Conservation (phyloP, 345 rosid genomes). For the Lepidium didymum region DNA sequence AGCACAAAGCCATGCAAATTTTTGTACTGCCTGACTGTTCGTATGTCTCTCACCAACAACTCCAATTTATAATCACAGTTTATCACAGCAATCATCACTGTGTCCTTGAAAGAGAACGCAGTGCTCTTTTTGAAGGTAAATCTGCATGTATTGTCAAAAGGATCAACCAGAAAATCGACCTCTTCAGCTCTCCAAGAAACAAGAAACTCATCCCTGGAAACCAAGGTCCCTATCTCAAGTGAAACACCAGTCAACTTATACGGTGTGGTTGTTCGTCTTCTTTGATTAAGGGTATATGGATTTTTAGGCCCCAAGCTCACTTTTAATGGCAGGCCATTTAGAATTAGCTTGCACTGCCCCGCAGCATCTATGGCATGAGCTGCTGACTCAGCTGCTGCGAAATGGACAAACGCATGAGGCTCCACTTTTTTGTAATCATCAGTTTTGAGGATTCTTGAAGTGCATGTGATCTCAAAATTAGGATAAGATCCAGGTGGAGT, state of each 20-base stretch:
- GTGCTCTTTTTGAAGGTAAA: slow-evolving; percentile 61
- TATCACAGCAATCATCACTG: slow-evolving; percentile 40
- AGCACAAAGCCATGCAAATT: slow-evolving; percentile 35
- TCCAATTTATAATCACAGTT: slow-evolving; percentile 82
- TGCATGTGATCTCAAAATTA: slow-evolving; percentile 35
- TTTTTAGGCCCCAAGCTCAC: slow-evolving; percentile 71
- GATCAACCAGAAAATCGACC: slow-evolving; percentile 71
- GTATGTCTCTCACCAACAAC: slow-evolving; percentile 67
- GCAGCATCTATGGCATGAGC: slow-evolving; percentile 45
- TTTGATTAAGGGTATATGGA: slow-evolving; percentile 50
- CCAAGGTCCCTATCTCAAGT: slow-evolving; percentile 61
- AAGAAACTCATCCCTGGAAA: slow-evolving; percentile 44
- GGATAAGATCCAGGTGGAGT: slow-evolving; percentile 84
- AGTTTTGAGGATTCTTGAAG: slow-evolving; percentile 21
- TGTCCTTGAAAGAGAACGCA: slow-evolving; percentile 58
- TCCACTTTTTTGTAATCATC: slow-evolving; percentile 51
- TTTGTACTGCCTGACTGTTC: slow-evolving; percentile 40
- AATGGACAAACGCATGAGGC: slow-evolving; percentile 92
- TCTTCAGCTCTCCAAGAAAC: slow-evolving; percentile 60
- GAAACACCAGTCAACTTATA: slow-evolving; percentile 45
- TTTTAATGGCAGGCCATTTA: slow-evolving; percentile 42
- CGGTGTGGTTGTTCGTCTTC: slow-evolving; percentile 56
- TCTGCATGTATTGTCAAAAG: slow-evolving; percentile 60
- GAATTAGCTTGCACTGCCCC: slow-evolving; percentile 35
- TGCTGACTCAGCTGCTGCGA: slow-evolving; percentile 44